A percentile compares a stretch with the other conserved stretches of the same genome.
phyloP scores from a whole-genome alignment of 1,284 basidiomycete species.

The Lignosus rhinocerotis region DNA sequence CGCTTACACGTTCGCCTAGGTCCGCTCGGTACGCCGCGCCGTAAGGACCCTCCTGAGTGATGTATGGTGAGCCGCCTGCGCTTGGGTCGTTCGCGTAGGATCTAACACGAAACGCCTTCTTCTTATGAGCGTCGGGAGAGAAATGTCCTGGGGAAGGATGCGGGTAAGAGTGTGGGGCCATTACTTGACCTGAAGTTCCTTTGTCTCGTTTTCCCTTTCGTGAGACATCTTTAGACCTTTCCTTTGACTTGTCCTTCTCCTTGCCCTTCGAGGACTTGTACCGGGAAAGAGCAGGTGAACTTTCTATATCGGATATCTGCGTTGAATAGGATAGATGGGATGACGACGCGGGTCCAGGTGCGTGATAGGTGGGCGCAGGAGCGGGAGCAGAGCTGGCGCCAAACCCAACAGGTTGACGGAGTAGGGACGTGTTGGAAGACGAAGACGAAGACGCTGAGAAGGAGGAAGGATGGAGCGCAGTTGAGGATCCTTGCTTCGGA shows the following conservation, averaged over 20 bases:
- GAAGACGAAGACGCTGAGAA: not conserved
- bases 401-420: conserved; percentile 26
- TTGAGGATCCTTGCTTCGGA: conserved; percentile 7
- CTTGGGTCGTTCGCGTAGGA: conserved; percentile 22
- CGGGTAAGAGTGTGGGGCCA: not conserved
- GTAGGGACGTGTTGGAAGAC: conserved; percentile 8
- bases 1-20: not conserved
- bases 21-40: conserved; percentile 15
- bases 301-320: not conserved
- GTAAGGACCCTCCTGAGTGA: conserved; percentile 14
- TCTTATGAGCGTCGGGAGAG: conserved; percentile 6
- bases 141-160: not conserved
- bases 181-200: conserved; percentile 4
- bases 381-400: conserved; percentile 5
- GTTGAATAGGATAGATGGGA: conserved; percentile 6
- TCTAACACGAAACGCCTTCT: conserved; percentile 23
- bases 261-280: conserved; percentile 24
- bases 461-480: conserved; percentile 11
- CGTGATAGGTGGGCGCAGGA: conserved; percentile 12
- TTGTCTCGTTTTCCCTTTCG: conserved; percentile 20
- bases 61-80: conserved; percentile 11
- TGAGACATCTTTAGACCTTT: conserved; percentile 8
- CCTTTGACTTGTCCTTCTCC: conserved; percentile 20
- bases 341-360: conserved; percentile 2
- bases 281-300: not conserved